Evolutionary conservation across 1,284 basidiomycete genomes (phyloP), one percentile per base, ranked within the genome.

Genomic region (Cryptococcus sp.): DNA sequence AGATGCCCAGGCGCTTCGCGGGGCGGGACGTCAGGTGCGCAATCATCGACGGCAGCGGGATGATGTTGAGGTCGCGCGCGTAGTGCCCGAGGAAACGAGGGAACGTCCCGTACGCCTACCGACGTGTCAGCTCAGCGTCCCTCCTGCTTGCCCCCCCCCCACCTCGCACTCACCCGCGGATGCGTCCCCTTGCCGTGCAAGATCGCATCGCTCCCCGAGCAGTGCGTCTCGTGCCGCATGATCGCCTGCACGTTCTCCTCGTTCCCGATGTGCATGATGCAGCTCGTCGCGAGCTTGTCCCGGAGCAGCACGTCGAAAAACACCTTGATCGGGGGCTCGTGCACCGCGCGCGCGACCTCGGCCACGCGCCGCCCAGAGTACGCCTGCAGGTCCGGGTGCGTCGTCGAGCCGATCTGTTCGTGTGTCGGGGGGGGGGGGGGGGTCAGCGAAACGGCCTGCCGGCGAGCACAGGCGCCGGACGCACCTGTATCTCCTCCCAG

Each of bases 201-300:
- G 43, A 74, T 74, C 4, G 61, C 73, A 65, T 77, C 75, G 40
- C 63, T 68, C 11, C 74, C 74, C 3, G 61, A 57, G 54, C 67
- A 70, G 53, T 76, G 74, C 33, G 62, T 66, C 23, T 57, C 55
- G 57, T 76, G 72, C 40, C 53, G 40, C 72, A 77, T 72, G 45
- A 77, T 76, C 33, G 36, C 23, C 50, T 59, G 63, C 15, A 77
- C 75, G 55, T 77, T 77, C 51, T 72, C 71, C 56, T 77, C 75
- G 53, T 77, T 66, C 3, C 75, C 75, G 6, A 71, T 67, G 55
- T 77, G 75, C 68, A 76, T 70, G 44, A 77, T 45, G 46, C 67
- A 72, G 28, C 66, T 68, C 0, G 75, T 77, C 3, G 66, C 64
- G 3, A 77, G 62, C 21, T 56, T 50, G 55, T 77, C 75, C 53